Percentiles rank a stretch among this genome's conserved stretches.
Conservation (phyloP, 495 filamentous ascomycete species). For the Lepraria neglecta region DNA sequence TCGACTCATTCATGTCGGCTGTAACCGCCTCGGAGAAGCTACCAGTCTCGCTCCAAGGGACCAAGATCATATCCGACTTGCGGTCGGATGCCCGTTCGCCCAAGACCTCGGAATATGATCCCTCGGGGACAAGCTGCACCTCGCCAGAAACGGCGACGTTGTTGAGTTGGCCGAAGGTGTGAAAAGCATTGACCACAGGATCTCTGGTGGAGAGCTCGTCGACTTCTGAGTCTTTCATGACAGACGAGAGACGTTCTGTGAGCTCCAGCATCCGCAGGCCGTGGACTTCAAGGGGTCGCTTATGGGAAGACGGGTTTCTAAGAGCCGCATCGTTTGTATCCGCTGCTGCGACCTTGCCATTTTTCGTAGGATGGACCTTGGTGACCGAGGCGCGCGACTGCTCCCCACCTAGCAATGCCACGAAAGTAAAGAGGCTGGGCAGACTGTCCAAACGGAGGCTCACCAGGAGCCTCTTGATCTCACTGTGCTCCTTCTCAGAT, state of each 20-base stretch:
- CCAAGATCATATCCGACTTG: conserved; percentile 70
- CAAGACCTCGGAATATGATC: conserved; percentile 72
- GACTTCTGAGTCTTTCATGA: conserved; percentile 86
- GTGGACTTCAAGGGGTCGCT: conserved; percentile 67
- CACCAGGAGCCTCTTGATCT: conserved; percentile 49
- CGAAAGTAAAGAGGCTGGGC: conserved; percentile 76
- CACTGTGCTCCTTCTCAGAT: conserved; percentile 35
- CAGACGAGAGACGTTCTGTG: conserved; percentile 86
- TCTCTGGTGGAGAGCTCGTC: conserved; percentile 73
- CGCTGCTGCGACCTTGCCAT: conserved; percentile 12
- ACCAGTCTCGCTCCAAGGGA: conserved; percentile 89
- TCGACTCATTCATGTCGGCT: conserved; percentile 1
- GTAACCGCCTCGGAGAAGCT: conserved; percentile 51
- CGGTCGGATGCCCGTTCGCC: conserved; percentile 59
- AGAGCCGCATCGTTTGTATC: conserved; percentile 14
- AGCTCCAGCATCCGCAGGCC: conserved; percentile 82
- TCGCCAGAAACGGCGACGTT: conserved; percentile 77
- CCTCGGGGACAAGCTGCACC: conserved; percentile 68
- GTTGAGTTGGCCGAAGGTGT: conserved; percentile 78
- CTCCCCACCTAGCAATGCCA: conserved; percentile 66
- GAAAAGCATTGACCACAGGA: conserved; percentile 87
- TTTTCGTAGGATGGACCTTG: conserved; percentile 40
- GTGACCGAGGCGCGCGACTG: conserved; percentile 32
- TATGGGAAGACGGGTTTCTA: conserved; percentile 22
- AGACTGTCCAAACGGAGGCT: conserved; percentile 86